Evolutionary conservation across 257 asterid genomes (phyloP).

Genomic region (Echites panduratus): DNA sequence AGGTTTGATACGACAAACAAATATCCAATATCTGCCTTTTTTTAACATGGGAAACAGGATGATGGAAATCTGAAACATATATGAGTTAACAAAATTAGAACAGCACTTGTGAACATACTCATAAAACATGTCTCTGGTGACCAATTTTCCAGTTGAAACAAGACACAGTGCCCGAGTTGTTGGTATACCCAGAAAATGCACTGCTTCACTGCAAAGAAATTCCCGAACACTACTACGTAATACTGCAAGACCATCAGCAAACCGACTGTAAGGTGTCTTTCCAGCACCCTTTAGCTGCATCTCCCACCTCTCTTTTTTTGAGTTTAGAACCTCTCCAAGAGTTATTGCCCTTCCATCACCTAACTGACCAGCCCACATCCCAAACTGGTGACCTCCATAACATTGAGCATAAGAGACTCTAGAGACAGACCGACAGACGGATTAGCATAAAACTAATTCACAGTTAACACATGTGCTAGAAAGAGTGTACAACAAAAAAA

Average conservation of each 20-base stretch:
- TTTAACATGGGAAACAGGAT: neutral
- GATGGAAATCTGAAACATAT: neutral
- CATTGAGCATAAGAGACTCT: slow-evolving; percentile 89
- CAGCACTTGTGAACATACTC: slow-evolving; percentile 51
- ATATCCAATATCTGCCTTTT: neutral
- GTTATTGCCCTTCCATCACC: slow-evolving; percentile 98
- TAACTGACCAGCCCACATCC: slow-evolving; percentile 98
- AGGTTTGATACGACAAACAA: neutral
- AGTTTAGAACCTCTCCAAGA: slow-evolving; percentile 83
- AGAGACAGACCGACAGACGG: neutral
- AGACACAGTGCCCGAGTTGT: slow-evolving; percentile 97
- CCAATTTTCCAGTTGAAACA: slow-evolving; percentile 81
- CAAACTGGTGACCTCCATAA: slow-evolving; percentile 99
- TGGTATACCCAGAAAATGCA: slow-evolving; percentile 92
- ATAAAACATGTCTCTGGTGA: slow-evolving; percentile 91
- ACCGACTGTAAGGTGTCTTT: slow-evolving; percentile 94
- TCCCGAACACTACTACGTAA: slow-evolving; percentile 93
- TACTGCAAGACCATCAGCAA: slow-evolving; percentile 99
- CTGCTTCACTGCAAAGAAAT: slow-evolving; percentile 97
- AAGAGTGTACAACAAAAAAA: neutral
- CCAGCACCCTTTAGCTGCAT: slow-evolving; percentile 98
- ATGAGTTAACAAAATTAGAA: neutral
- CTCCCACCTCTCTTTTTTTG: slow-evolving; percentile 79
- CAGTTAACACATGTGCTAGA: neutral
- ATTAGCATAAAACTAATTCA: neutral